Base-by-base conservation (phyloP, 2,329 filamentous ascomycete genomes). In the Magnaporthiopsis poae region DNA sequence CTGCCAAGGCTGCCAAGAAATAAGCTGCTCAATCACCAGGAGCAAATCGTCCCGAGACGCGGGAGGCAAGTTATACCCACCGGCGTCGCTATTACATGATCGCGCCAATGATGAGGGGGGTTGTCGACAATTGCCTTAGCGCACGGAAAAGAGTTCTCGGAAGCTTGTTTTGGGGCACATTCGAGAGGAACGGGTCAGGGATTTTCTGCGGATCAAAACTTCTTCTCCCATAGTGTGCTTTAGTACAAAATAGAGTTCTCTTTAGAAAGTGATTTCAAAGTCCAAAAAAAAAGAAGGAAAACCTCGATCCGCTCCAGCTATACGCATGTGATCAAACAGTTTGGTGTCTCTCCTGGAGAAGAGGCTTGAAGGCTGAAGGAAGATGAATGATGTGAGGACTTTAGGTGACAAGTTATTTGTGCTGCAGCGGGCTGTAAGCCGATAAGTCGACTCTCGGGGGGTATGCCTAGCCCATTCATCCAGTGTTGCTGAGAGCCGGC, bases 1-100 rank as follows among this genome's bases (percentile, higher is more conserved):
- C 88, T 79, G 86, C 86, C 80, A 90, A 90, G 87, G 86, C 87
- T 77, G 77, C 79, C 79, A 90, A 90, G 88, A 90, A 90, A 83
- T 90, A 90, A 88, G 76, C 74, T 64, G 61, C 69, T 69, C 52
- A 68, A 69, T 31, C 60, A 63, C 66, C 66, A 68, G 62, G 66
- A 64, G 61, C 66, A 66, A 65, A 60, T 66, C 46, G 60, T 67
- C 65, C 68, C 69, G 69, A 68, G 65, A 69, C 67, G 64, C 68
- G 64, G 68, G 68, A 65, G 67, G 69, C 70, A 70, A 60, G 61
- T 39, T 56, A 62, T 61, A 60, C 46, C 65, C 66, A 66, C 63
- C 66, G 65, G 64, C 65, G n/a, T 61, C 29, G 25, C 46, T 39
- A 62, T 63, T 60, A 67, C 66, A 63, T 61, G 67, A 63, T 70